These are phyloP conservation scores for Phyllosticta citribraziliensis DNA, from an alignment of 2,329 filamentous ascomycete species.

Conservation along the genomic window DNA sequence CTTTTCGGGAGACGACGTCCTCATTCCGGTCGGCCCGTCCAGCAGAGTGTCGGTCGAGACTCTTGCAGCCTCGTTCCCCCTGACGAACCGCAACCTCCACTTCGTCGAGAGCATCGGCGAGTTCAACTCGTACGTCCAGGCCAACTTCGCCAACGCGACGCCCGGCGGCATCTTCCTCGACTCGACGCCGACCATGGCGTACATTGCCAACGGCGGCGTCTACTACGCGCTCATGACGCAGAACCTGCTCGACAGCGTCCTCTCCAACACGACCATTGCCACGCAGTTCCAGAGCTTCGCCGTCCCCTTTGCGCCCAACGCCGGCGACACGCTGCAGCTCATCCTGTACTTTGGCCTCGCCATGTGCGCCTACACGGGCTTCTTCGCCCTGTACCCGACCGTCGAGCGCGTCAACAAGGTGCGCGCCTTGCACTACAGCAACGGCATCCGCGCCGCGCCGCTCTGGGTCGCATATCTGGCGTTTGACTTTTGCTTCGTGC, in stretches of 20 bases:
- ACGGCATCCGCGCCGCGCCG: conserved; percentile 72
- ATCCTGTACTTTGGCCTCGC: conserved; percentile 74
- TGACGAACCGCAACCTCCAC: conserved; percentile 29
- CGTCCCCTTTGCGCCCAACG: conserved; percentile 56
- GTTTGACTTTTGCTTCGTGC: conserved; percentile 70
- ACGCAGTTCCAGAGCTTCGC: conserved; percentile 69
- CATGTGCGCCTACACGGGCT: conserved; percentile 68
- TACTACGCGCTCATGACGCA: conserved; percentile 64
- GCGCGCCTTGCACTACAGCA: conserved; percentile 79
- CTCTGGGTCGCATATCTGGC: conserved; percentile 74
- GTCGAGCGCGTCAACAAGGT: conserved; percentile 70
- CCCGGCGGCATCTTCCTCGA: conserved; percentile 76
- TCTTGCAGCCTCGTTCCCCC: conserved; percentile 20
- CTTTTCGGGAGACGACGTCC: conserved; percentile 10
- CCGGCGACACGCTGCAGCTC: conserved; percentile 66
- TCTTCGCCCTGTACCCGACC: conserved; percentile 86
- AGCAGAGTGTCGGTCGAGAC: conserved; percentile 20
- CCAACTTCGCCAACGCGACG: conserved; percentile 56
- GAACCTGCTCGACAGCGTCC: conserved; percentile 78
- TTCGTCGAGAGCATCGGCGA: conserved; percentile 54
- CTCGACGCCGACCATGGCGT: conserved; percentile 56
- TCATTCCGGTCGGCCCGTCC: conserved; percentile 32
- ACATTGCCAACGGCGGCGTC: conserved; percentile 55
- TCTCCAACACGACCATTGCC: conserved; percentile 58
- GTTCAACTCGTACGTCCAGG: conserved; percentile 57